These are phyloP conservation scores for Cocos nucifera DNA, from an alignment of 176 grass and related monocot species.

Conservation along the genomic window DNA sequence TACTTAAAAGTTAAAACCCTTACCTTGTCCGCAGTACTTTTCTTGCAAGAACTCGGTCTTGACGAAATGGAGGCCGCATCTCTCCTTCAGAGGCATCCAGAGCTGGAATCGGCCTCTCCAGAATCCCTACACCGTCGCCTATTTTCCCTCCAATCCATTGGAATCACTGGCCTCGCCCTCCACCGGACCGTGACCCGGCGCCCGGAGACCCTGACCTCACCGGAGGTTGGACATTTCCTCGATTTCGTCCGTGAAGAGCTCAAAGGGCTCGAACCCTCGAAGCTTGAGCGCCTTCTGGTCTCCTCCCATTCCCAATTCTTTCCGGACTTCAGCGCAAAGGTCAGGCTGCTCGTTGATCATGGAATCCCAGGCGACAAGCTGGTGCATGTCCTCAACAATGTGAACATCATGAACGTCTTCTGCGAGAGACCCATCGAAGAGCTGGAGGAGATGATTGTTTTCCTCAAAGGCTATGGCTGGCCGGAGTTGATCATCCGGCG, in stretches of 20 bases:
- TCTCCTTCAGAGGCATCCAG: neutral
- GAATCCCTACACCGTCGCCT: constrained; percentile 7
- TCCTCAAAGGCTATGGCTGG: constrained; percentile 9
- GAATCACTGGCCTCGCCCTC: neutral
- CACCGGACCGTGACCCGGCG: constrained; percentile 5
- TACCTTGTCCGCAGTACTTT: neutral
- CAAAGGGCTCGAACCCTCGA: constrained; percentile 4
- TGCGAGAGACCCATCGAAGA: constrained; percentile 6
- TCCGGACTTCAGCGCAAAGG: neutral
- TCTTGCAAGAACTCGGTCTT: constrained; percentile 6
- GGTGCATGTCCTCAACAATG: constrained; percentile 13
- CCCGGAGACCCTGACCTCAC: constrained; percentile 7
- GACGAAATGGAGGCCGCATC: constrained; percentile 10
- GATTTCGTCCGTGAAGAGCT: constrained; percentile 1
- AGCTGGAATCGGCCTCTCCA: constrained; percentile 1
- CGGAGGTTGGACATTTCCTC: constrained; percentile 14
- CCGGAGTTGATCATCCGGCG: constrained; percentile 8
- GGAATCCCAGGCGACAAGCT: constrained; percentile 4
- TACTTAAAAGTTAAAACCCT: too few species aligned
- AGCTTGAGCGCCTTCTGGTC: constrained; percentile 10
- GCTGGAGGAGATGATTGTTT: constrained; percentile 14
- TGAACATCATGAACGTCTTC: constrained; percentile 16
- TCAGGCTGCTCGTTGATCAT: constrained; percentile 6
- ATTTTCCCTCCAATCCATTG: neutral
- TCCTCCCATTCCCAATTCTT: neutral